These are phyloP conservation scores for Hordeum marinum DNA, from an alignment of 176 grass and related monocot genomes.

Conservation along the genomic window DNA sequence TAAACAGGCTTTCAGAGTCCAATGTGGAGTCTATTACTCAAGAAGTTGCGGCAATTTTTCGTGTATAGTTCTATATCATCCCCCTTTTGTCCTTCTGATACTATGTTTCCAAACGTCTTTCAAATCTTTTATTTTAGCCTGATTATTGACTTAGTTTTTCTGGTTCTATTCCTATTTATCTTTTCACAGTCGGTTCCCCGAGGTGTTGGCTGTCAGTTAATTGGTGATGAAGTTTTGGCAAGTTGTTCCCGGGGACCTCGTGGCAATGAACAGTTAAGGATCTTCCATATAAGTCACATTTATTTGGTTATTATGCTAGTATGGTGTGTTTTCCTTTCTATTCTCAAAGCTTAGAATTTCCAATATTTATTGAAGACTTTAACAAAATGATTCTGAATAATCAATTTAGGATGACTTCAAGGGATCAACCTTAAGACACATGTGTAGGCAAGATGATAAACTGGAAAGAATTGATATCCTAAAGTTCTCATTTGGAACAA, in stretches of 20 bases:
- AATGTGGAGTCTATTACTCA: slow-evolving; percentile 86
- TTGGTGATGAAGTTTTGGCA: slow-evolving; percentile 72
- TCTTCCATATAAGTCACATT: slow-evolving; percentile 12
- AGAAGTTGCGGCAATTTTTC: slow-evolving; percentile 71
- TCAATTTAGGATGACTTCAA: neutral
- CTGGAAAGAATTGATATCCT: neutral
- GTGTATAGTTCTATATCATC: slow-evolving; percentile 33
- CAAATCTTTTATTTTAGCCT: neutral
- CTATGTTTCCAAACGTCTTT: slow-evolving; percentile 5
- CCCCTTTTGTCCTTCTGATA: neutral
- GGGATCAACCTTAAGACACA: neutral
- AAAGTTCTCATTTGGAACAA: neutral
- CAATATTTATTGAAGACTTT: neutral
- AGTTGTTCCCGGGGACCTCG: slow-evolving; percentile 70
- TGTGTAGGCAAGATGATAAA: neutral
- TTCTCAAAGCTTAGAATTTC: neutral
- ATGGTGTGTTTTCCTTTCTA: neutral
- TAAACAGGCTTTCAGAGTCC: slow-evolving; percentile 76
- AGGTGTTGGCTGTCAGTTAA: slow-evolving; percentile 63
- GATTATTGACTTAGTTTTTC: neutral
- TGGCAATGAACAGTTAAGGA: slow-evolving; percentile 74
- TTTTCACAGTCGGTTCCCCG: slow-evolving; percentile 56
- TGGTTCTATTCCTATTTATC: slow-evolving; percentile 16
- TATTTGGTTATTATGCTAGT: neutral
- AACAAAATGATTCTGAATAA: neutral